Base-by-base conservation (phyloP, 1,139 yeast species). In the Scheffersomyces insectosa region DNA sequence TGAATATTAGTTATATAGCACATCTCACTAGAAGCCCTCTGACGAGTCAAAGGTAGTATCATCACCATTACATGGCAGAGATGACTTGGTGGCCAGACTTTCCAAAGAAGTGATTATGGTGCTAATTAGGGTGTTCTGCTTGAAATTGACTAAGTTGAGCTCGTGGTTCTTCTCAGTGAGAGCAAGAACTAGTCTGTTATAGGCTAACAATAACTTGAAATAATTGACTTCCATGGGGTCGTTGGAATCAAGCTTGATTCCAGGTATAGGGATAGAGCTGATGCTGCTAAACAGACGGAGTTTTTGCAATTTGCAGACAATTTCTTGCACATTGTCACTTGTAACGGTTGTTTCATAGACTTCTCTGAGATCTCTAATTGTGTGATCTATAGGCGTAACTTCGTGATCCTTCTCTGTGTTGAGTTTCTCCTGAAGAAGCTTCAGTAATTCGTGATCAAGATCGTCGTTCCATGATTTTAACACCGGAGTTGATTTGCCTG, bases 111-210 rank as follows among this genome's bases (percentile, higher is more conserved):
- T 12, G 12, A 44, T 40, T 40, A 46, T 29, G n/a, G 37, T 32
- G n/a, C 37, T 44, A 20, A 42, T 35, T 20, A 43, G 34, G 5
- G 42, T 16, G 39, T 44, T 40, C 30, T 47, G 37, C 36, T 46
- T 42, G 12, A 40, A 45, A 41, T 51, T 48, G 37, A 38, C 40
- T 20, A 37, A 34, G 33, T 32, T 39, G 28, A 51, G 40, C 35
- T 50, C 52, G 11, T 36, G 36, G 39, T 52, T 52, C 29, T 49
- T 51, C 16, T 35, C 39, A 12, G 33, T 34, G n/a, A 50, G 34
- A 33, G 36, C 20, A 35, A 49, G 41, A 6, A 43, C 36, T 28
- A 48, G 38, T 25, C 42, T 33, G 33, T 45, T 46, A 34, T 49
- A 50, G 9, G 54, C 46, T 29, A 47, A 37, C 33, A 50, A 38